Conservation (phyloP, 768 basidiomycete genomes). For the Kwoniella sp. region DNA sequence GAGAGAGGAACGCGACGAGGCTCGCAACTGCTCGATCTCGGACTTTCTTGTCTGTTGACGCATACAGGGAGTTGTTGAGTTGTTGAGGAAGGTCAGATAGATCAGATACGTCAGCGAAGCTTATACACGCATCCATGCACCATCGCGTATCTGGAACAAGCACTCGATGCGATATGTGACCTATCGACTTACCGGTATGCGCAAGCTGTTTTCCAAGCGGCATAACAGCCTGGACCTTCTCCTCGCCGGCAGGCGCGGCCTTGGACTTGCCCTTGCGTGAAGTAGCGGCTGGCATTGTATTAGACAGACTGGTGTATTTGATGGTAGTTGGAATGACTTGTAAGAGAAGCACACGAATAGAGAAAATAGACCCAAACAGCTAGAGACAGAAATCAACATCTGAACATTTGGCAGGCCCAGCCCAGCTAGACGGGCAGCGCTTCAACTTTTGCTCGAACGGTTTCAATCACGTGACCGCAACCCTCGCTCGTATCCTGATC, state of each 20-base stretch:
- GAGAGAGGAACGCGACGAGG: conserved; percentile 75
- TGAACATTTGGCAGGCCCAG: too few species aligned
- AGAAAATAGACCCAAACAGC: too few species aligned
- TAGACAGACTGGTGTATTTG: too few species aligned
- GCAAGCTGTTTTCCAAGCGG: conserved; percentile 90
- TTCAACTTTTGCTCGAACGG: conserved; percentile 13
- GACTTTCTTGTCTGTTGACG: conserved; percentile 88
- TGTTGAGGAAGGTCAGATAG: too few species aligned
- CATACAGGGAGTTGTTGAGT: too few species aligned
- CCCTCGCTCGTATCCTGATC: too few species aligned
- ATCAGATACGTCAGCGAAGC: too few species aligned
- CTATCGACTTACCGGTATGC: conserved; percentile 71
- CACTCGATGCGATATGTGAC: background rate
- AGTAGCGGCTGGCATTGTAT: conserved; percentile 20
- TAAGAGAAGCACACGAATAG: too few species aligned
- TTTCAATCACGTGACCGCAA: background rate
- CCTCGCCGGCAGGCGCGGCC: conserved; percentile 20
- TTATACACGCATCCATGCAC: too few species aligned
- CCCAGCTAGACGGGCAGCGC: background rate
- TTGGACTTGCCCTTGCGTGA: conserved; percentile 40
- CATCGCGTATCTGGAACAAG: too few species aligned
- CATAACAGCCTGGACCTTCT: conserved; percentile 56
- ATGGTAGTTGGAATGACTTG: too few species aligned
- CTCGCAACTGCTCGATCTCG: conserved; percentile 87
- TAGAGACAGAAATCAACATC: too few species aligned